phyloP scores from a whole-genome alignment of 2,329 filamentous ascomycete species.

The Colletotrichum horii region DNA sequence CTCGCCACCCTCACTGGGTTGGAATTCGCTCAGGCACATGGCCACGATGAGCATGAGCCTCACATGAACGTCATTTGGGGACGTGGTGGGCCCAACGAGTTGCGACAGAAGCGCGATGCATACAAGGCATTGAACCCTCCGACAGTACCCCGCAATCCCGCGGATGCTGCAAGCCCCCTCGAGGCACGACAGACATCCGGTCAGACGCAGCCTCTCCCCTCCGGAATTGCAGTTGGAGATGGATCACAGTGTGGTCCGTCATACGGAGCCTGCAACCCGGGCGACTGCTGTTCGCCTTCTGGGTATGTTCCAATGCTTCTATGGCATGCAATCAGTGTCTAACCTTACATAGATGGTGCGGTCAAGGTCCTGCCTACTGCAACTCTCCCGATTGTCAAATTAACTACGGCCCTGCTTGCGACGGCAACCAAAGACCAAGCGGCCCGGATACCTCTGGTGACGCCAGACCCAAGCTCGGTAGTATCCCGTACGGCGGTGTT shows the following conservation, averaged over 20 bases:
- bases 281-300: slow-evolving; percentile 37
- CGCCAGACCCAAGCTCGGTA: slow-evolving; percentile 29
- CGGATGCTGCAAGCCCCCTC: not conserved
- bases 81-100: not conserved
- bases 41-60: slow-evolving; percentile 26
- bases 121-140: slow-evolving; percentile 32
- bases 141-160: slow-evolving; percentile 23
- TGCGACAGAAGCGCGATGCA: not conserved
- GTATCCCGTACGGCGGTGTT: slow-evolving; percentile 29
- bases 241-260: slow-evolving; percentile 30
- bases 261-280: slow-evolving; percentile 32
- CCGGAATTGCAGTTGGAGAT: not conserved
- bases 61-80: slow-evolving; percentile 12
- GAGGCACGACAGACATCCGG: slow-evolving; percentile 22
- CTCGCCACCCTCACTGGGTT: slow-evolving; percentile 28
- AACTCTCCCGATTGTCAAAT: slow-evolving; percentile 32
- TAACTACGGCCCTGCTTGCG: slow-evolving; percentile 31
- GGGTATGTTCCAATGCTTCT: slow-evolving; percentile 25
- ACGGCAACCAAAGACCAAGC: slow-evolving; percentile 32
- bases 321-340: not conserved
- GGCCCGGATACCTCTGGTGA: slow-evolving; percentile 27
- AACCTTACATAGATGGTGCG: slow-evolving; percentile 28
- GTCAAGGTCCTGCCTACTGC: slow-evolving; percentile 29
- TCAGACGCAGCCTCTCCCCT: not conserved
- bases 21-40: slow-evolving; percentile 29